Evolutionary conservation across 2,329 filamentous ascomycete species (phyloP), one percentile per base, ranked within the genome.

Genomic region (Aplosporella prunicola): DNA sequence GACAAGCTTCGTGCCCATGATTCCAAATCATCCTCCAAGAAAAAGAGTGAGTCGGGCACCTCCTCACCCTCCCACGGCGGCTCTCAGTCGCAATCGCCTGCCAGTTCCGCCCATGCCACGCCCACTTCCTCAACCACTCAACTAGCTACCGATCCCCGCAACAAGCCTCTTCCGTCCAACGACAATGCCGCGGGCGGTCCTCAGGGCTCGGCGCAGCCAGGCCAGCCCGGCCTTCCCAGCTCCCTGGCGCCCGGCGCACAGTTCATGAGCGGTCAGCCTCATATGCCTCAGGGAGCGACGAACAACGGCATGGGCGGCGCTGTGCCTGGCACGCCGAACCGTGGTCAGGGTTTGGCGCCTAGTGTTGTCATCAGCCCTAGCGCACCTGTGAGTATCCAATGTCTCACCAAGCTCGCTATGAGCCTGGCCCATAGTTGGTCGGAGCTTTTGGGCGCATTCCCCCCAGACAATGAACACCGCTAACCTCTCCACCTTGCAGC

Each of bases 311-410:
- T 40, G 16, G 74, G 49, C 60, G 63, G 48, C 39, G 43, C 51
- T 16, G 56, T 52, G 24, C 50, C 58, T 32, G 72, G 66, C 45
- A 82, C 80, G 25, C 75, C 80, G 22, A 73, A 69, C 50, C 72
- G 82, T 54, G 74, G 74, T 20, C 66, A 66, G 46, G 64, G 70
- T 43, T 69, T 86, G 42, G 80, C 85, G 29, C 89, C 89, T 15
- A 93, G 85, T 53, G 88, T 96, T 43, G 77, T 95, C 49, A 91
- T 96, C 61, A 95, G 87, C 62, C 88, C 88, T 37, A 96, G 89
- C 56, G 83, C 85, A 60, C 87, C 88, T 40, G 57, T 61, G 48
- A 51, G 57, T 57, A 35, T 20, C 32, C 16, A 27, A 35, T 40
- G 38, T 41, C 33, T 43, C 36, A 34, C 24, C 28, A 20, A 23